Percentiles rank a stretch among this genome's conserved stretches.
phyloP scores from a whole-genome alignment of 169 alveolate species.

The Plasmodium ovale region DNA sequence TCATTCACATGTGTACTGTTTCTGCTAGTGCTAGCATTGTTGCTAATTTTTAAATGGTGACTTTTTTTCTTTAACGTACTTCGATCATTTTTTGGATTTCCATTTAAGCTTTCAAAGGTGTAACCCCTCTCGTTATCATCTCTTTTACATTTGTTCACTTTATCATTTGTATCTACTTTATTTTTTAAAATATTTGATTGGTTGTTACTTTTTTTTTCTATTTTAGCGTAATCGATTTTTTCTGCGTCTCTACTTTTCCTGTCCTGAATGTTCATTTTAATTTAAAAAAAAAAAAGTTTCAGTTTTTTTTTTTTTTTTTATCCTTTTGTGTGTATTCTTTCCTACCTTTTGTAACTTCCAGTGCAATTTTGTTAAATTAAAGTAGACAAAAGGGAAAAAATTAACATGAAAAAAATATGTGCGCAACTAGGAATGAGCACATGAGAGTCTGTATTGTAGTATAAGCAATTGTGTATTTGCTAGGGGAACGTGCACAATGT shows the following conservation, averaged over 20 bases:
- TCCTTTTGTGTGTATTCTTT: neutral
- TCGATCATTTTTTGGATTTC: constrained; percentile 5
- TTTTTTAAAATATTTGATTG: neutral
- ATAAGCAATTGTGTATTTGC: too few species aligned
- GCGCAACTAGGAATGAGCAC: neutral
- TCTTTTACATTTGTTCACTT: constrained; percentile 1
- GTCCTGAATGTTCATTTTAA: constrained; percentile 28
- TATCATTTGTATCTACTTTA: constrained; percentile 6
- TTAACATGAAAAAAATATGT: too few species aligned
- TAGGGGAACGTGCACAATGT: neutral
- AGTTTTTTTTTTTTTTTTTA: constrained; percentile 11
- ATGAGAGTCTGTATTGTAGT: too few species aligned
- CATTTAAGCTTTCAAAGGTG: constrained; percentile 6
- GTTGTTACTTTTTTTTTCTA: constrained; percentile 15
- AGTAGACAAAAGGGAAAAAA: too few species aligned
- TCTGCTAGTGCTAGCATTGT: neutral
- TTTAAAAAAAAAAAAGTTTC: constrained; percentile 1
- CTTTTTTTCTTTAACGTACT: constrained; percentile 29
- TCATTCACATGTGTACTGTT: constrained; percentile 4
- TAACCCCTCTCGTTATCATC: neutral
- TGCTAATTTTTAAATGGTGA: neutral
- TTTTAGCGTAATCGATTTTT: constrained; percentile 18
- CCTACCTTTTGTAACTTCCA: too few species aligned
- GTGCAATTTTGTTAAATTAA: too few species aligned
- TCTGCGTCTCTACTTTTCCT: constrained; percentile 4